Evolutionary conservation across 768 basidiomycete species (phyloP).

Genomic region (Rhizopogon vulgaris): DNA sequence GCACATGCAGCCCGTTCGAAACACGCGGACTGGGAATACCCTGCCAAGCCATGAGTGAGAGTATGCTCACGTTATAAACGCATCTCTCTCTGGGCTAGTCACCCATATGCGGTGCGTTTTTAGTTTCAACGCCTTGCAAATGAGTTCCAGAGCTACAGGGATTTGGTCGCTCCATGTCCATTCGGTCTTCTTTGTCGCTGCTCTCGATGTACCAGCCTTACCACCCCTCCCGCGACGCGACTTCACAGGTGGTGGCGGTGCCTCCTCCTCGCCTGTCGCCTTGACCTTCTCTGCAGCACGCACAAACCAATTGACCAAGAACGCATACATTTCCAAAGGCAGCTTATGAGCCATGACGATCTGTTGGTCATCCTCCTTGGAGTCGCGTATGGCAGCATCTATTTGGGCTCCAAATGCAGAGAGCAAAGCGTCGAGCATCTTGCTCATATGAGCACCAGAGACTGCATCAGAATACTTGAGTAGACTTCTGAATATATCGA

Average conservation of each 20-base stretch:
- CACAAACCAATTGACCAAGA: slow-evolving; percentile 90
- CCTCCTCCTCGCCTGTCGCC: slow-evolving; percentile 39
- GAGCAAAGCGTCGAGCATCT: slow-evolving; percentile 80
- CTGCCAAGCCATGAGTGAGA: neutral
- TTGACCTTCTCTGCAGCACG: slow-evolving; percentile 74
- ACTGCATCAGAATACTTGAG: slow-evolving; percentile 69
- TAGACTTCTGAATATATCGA: slow-evolving; percentile 78
- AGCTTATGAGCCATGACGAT: slow-evolving; percentile 55
- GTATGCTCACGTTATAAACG: slow-evolving; percentile 69
- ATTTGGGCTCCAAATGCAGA: slow-evolving; percentile 72
- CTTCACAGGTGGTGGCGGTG: slow-evolving; percentile 40
- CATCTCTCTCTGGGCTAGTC: slow-evolving; percentile 78
- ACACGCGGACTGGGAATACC: neutral
- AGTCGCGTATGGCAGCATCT: slow-evolving; percentile 63
- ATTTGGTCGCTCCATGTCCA: slow-evolving; percentile 84
- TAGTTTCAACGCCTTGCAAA: slow-evolving; percentile 64
- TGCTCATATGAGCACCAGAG: slow-evolving; percentile 64
- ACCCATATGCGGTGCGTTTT: slow-evolving; percentile 85
- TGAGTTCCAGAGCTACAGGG: slow-evolving; percentile 57
- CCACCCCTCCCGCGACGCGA: slow-evolving; percentile 55
- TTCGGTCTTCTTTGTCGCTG: slow-evolving; percentile 39
- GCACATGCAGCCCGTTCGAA: neutral
- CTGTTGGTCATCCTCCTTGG: slow-evolving; percentile 64
- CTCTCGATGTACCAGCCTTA: slow-evolving; percentile 37
- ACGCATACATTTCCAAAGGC: slow-evolving; percentile 87